Base-by-base conservation (phyloP, 2,329 filamentous ascomycete species). In the Coniochaeta ligniaria region DNA sequence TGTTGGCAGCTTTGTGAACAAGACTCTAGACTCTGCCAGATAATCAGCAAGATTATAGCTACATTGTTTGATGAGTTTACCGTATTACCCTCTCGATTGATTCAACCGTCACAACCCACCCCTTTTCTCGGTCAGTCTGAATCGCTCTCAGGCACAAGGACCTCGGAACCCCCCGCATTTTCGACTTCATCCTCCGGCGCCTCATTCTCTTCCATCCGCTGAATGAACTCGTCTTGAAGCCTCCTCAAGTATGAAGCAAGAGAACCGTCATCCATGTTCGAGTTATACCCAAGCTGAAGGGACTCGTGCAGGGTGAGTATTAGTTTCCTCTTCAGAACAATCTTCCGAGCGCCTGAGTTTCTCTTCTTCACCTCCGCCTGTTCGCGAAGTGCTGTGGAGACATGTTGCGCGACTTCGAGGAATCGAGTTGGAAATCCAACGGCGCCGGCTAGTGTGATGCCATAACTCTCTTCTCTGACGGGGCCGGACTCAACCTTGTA, bases 401-500 rank as follows among this genome's bases (percentile, higher is more conserved):
- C 85, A 0, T 76, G 69, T 63, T 89, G 85, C 0, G 93, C 94
- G 35, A 83, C 79, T 7, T 87, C 76, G 2, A 96, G 76, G 3
- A 96, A 84, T 1, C 75, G 74, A 0, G 80, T 71, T 0, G 94
- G 92, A 7, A 96, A 81, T 0, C 89, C 87, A 26, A 95, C 80
- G 0, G 92, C 83, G 35, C 85, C 84, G 0, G 94, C 92, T 3
- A 97, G 80, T 0, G 87, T 81, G n/a, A 97, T 82, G 0, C 95
- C 95, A 68, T 99, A 99, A 66, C 92, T 86, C 54, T 85, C 78
- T 60, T 91, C 86, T 60, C 84, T 76, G 1, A 91, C 83, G 0
- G 83, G 84, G 0, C 95, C 94, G 16, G 88, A 82, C 0, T 84
- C 80, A 41, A 97, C 83, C 64, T 87, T 93, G 75, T 98, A 98